Percentiles rank a stretch among this genome's conserved stretches.
Evolutionary conservation across 768 basidiomycete species (phyloP).

Genomic region (Phallus indusiatus): DNA sequence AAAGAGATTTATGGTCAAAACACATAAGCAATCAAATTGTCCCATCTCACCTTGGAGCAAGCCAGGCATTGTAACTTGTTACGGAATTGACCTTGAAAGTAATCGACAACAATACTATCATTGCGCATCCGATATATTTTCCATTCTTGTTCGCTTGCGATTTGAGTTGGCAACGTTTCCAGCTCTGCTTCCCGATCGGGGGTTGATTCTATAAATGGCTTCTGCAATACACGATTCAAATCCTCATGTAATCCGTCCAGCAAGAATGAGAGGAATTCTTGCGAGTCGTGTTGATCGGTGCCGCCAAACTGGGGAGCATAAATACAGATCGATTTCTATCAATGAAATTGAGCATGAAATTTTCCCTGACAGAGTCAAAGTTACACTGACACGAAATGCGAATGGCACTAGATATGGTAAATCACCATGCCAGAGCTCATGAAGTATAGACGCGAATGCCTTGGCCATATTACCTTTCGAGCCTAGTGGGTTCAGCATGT

Average conservation of each 20-base stretch:
- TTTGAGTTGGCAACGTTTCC: constrained; percentile 74
- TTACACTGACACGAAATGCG: constrained; percentile 64
- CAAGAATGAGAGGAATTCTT: constrained; percentile 92
- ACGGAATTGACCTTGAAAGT: constrained; percentile 95
- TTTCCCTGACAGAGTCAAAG: neutral
- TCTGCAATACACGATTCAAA: constrained; percentile 72
- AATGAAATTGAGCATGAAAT: constrained; percentile 17
- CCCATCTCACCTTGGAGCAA: constrained; percentile 63
- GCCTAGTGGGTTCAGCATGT: constrained; percentile 77
- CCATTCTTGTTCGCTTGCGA: constrained; percentile 93
- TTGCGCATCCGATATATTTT: constrained; percentile 79
- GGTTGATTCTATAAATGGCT: constrained; percentile 52
- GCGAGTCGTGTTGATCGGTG: constrained; percentile 91
- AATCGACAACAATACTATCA: constrained; percentile 91
- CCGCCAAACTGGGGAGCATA: constrained; percentile 70
- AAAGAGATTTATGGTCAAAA: constrained; percentile 9
- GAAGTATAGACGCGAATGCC: constrained; percentile 76
- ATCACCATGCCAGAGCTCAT: constrained; percentile 82
- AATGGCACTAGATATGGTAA: constrained; percentile 74
- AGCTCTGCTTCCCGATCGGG: constrained; percentile 82
- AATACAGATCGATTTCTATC: constrained; percentile 47
- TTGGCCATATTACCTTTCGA: constrained; percentile 75
- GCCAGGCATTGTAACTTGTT: constrained; percentile 84
- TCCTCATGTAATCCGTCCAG: constrained; percentile 90
- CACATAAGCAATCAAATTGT: constrained; percentile 3